These are phyloP conservation scores for Artemisia tridentata DNA, from an alignment of 129 eudicot species.

Conservation along the genomic window DNA sequence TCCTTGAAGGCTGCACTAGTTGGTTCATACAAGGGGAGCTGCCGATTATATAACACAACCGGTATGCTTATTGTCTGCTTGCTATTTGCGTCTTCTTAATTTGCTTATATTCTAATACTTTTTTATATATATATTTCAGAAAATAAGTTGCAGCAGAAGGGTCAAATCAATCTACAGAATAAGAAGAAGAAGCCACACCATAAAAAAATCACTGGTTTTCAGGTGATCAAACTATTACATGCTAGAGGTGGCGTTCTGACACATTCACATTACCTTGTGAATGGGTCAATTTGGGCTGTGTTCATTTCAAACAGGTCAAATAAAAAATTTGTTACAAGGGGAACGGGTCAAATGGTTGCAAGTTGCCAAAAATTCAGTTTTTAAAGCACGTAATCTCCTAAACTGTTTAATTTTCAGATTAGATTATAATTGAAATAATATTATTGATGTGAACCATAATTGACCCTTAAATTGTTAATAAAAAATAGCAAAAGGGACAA, in stretches of 20 bases:
- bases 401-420: not conserved
- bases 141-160: conserved; percentile 76
- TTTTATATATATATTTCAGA: conserved; percentile 39
- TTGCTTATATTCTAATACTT: conserved; percentile 14
- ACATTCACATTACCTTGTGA: not conserved
- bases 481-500: not conserved
- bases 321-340: not conserved
- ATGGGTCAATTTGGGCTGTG: not conserved
- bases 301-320: not conserved
- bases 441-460: not conserved
- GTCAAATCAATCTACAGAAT: conserved; percentile 86
- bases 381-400: not conserved
- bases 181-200: conserved; percentile 92
- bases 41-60: conserved; percentile 70
- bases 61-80: conserved; percentile 39
- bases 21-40: conserved; percentile 97
- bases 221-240: conserved; percentile 45
- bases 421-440: not conserved
- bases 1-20: conserved; percentile 84
- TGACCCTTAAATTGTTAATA: not conserved
- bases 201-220: conserved; percentile 95
- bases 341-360: not conserved
- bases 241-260: not conserved
- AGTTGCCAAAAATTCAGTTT: not conserved
- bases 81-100: not conserved